These are phyloP conservation scores for Wickerhamiella vanderwaltii DNA, from an alignment of 805 yeast species.

Conservation along the genomic window DNA sequence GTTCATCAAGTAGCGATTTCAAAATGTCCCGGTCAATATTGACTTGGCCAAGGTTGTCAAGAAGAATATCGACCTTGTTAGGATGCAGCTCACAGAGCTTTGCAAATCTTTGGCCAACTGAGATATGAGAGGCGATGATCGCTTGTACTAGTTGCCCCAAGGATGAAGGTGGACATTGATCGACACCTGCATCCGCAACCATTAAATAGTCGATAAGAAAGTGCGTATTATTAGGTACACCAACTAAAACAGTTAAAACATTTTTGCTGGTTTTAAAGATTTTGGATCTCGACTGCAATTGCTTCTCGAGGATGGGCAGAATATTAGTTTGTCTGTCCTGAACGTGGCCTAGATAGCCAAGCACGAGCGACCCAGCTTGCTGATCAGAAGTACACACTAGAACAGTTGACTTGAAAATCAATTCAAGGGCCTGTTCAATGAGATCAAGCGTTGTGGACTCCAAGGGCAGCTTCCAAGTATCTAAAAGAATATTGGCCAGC, in stretches of 20 bases:
- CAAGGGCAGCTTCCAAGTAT: constrained; percentile 4
- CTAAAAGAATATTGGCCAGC: constrained; percentile 3
- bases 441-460: background rate
- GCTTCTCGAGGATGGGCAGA: background rate
- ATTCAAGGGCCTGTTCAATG: background rate
- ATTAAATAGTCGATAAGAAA: constrained; percentile 6
- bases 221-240: constrained; percentile 1
- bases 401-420: background rate
- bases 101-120: constrained; percentile 12
- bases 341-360: constrained; percentile 2
- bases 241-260: background rate
- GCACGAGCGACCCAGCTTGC: constrained; percentile 6
- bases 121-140: constrained; percentile 6
- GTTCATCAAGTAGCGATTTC: background rate
- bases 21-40: constrained; percentile 3
- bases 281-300: background rate
- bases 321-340: background rate
- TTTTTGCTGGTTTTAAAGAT: constrained; percentile 2
- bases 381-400: background rate
- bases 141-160: constrained; percentile 3
- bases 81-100: constrained; percentile 12
- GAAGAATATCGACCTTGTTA: background rate
- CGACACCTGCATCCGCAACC: background rate
- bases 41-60: constrained; percentile 3
- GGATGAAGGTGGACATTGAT: background rate